These are phyloP conservation scores for Candida awuae DNA, from an alignment of 805 yeast species.

Conservation along the genomic window DNA sequence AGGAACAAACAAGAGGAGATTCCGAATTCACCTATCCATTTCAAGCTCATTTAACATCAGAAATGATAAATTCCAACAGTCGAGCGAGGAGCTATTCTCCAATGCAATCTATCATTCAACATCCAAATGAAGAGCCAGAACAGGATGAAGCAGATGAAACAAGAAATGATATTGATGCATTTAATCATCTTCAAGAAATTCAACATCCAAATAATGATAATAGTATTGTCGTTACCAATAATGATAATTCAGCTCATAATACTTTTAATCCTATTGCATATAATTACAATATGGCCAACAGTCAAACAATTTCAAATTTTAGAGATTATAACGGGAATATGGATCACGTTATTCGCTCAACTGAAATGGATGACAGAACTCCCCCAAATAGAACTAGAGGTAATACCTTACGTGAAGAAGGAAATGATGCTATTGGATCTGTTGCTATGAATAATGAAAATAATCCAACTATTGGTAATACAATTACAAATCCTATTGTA, in stretches of 20 bases:
- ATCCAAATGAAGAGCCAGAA: background rate
- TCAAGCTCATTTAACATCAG: background rate
- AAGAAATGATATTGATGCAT: background rate
- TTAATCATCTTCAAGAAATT: background rate
- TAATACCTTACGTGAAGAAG: constrained; percentile 6
- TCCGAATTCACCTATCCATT: background rate
- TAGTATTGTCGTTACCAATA: constrained; percentile 4
- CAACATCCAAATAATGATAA: background rate
- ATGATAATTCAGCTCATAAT: constrained; percentile 16
- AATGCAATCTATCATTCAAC: background rate
- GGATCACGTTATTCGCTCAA: no score
- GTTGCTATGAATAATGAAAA: constrained; percentile 11
- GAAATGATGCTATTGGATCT: constrained; percentile 5
- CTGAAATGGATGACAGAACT: background rate
- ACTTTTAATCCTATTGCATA: constrained; percentile 23
- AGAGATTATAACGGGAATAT: no score
- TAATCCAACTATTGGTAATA: constrained; percentile 8
- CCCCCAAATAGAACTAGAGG: constrained; percentile 7
- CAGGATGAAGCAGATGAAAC: background rate
- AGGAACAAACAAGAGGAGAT: no score
- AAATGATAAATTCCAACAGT: background rate
- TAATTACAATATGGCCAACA: constrained; percentile 22
- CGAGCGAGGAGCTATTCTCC: background rate
- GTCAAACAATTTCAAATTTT: constrained; percentile 26
- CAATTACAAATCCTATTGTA: constrained; percentile 11